Percentiles rank a stretch among this genome's conserved stretches.
These are phyloP conservation scores for Pythium phragmitis DNA, from an alignment of 352 stramenopile species.

Conservation along the genomic window DNA sequence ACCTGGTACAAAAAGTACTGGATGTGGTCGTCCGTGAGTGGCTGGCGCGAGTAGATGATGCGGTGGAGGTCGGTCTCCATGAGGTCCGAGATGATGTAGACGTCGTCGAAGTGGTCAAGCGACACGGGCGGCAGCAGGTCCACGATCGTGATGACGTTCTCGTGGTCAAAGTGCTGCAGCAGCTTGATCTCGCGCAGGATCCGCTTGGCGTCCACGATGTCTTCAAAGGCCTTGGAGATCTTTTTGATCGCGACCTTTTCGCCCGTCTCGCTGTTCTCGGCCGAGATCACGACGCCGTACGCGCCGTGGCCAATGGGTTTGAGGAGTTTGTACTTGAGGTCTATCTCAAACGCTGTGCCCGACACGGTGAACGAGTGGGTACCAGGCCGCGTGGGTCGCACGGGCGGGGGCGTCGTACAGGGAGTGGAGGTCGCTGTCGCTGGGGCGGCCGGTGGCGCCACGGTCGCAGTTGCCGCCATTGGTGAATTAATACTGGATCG, in stretches of 20 bases:
- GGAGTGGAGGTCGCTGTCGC: background rate
- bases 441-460: constrained; percentile 10
- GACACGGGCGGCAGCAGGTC: constrained; percentile 80
- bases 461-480: background rate
- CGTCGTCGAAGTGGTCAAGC: constrained; percentile 94
- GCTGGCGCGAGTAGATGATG: constrained; percentile 97
- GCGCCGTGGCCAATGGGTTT: constrained; percentile 94
- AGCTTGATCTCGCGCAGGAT: constrained; percentile 98
- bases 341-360: constrained; percentile 90
- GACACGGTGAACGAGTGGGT: constrained; percentile 83
- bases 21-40: constrained; percentile 91
- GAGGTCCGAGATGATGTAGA: constrained; percentile 97
- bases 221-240: constrained; percentile 92
- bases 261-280: constrained; percentile 74
- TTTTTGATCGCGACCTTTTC: constrained; percentile 90
- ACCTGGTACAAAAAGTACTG: constrained; percentile 94
- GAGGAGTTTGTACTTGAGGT: constrained; percentile 94
- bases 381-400: constrained; percentile 35
- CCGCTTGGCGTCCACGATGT: constrained; percentile 99
- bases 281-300: constrained; percentile 93
- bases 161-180: constrained; percentile 92
- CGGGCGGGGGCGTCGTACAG: constrained; percentile 5
- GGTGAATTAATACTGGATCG: too few species aligned
- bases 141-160: constrained; percentile 96
- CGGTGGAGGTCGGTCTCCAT: constrained; percentile 98